Percentiles rank a stretch among this genome's conserved stretches.
These are phyloP conservation scores for Purpureocillium takamizusanense DNA, from an alignment of 2,329 filamentous ascomycete genomes.

Conservation along the genomic window DNA sequence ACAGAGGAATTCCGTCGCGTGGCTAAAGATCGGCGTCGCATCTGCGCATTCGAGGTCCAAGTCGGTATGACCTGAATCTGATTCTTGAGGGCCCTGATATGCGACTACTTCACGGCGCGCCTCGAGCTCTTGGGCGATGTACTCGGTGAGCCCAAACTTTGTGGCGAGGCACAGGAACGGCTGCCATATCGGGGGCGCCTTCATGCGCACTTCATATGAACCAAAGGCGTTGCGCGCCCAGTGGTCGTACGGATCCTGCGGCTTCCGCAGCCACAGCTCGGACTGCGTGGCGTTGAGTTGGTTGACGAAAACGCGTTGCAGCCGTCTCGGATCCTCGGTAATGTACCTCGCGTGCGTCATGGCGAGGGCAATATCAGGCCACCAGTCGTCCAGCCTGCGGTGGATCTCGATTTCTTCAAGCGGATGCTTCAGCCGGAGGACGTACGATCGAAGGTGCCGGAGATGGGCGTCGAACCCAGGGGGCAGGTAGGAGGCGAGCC, in stretches of 20 bases:
- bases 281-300: slow-evolving; percentile 18
- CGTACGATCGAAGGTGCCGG: slow-evolving; percentile 20
- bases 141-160: slow-evolving; percentile 21
- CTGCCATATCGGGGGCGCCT: slow-evolving; percentile 16
- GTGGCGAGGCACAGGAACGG: slow-evolving; percentile 22
- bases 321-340: slow-evolving; percentile 7
- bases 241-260: slow-evolving; percentile 18
- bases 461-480: slow-evolving; percentile 19
- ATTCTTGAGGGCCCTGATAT: too few relatives aligned
- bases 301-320: slow-evolving; percentile 13
- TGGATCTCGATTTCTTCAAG: slow-evolving; percentile 25
- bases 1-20: slow-evolving; percentile 24
- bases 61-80: too few relatives aligned
- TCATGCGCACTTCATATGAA: slow-evolving; percentile 19
- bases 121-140: slow-evolving; percentile 15
- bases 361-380: slow-evolving; percentile 25
- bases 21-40: slow-evolving; percentile 19
- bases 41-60: background rate
- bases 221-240: slow-evolving; percentile 23
- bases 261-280: slow-evolving; percentile 20
- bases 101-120: slow-evolving; percentile 1
- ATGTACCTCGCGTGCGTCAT: slow-evolving; percentile 24
- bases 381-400: slow-evolving; percentile 28
- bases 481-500: slow-evolving; percentile 4
- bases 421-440: slow-evolving; percentile 22